Evolutionary conservation across 441 rosid species (phyloP), one percentile per base, ranked within the genome.

Genomic region (Manihot esculenta): DNA sequence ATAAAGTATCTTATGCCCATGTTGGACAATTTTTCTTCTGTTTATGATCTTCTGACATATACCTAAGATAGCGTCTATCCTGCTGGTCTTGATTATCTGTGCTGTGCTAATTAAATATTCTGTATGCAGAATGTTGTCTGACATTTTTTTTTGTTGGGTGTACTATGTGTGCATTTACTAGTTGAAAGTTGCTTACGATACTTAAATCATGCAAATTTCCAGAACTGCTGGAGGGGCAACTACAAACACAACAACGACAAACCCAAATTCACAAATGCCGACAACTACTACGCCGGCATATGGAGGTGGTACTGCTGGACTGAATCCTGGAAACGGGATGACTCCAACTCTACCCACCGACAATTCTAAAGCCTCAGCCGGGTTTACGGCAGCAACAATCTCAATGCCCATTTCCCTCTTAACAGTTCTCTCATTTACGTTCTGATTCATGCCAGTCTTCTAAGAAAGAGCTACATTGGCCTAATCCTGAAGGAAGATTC

Each of bases 221-320:
- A 91, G 94, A 69, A 72, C 86, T 24, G 87, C 97, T 0, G 91
- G 91, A 77, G 93, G 91, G 53, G 63, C 74, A 18, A 56, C 76
- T 9, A 62, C 88, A 12, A 63, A 79, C 27, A 63, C 79, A 17
- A 62, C 83, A 18, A 66, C 41, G 6, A 35, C 83, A 26, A 78
- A 66, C 66, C 85, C 89, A 0, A 73, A 45, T 57, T 65, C 66
- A 30, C 74, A 84, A 14, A 63, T 84, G 3, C 80, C 90, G 5
- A 64, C 73, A 20, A 77, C 82, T n/a, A 66, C 70, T 8, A 48
- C 82, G 48, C 85, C 90, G 12, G 66, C 81, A 9, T 18, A 54
- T 11, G 81, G 82, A 5, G 67, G 38, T 47, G 79, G 84, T 42
- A 76, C 83, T 21, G 74, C 57, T 33, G 90, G 87, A 55, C 70